These are phyloP conservation scores for Trypanosoma scelopori DNA, from an alignment of 208 protist genomes.

Conservation along the genomic window DNA sequence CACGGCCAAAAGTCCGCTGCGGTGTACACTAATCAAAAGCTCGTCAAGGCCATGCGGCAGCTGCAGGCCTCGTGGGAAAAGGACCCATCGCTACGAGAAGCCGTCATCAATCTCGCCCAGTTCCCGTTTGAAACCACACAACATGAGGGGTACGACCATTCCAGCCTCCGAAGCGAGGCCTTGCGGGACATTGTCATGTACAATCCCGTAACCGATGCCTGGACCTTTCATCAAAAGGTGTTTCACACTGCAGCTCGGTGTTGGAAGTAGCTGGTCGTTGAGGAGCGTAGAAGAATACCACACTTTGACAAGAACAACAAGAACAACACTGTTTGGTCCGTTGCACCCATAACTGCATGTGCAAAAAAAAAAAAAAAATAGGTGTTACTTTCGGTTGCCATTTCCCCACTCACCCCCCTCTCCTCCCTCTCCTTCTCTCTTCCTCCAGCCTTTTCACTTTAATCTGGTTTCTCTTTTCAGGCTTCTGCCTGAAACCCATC, in stretches of 20 bases:
- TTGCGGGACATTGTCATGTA: slow-evolving; percentile 77
- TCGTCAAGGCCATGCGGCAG: slow-evolving; percentile 83
- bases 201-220: slow-evolving; percentile 71
- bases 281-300: not conserved
- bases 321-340: too few species aligned
- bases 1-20: slow-evolving; percentile 54
- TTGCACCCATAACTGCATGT: too few species aligned
- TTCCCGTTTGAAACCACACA: slow-evolving; percentile 74
- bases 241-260: slow-evolving; percentile 73
- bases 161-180: slow-evolving; percentile 50
- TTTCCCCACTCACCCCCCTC: not conserved
- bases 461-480: slow-evolving; percentile 9
- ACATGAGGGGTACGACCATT: slow-evolving; percentile 63
- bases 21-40: slow-evolving; percentile 73
- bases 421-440: too few species aligned
- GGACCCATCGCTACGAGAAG: slow-evolving; percentile 36
- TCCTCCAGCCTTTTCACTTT: too few species aligned
- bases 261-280: slow-evolving; percentile 33
- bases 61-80: slow-evolving; percentile 54
- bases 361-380: too few species aligned
- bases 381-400: not conserved
- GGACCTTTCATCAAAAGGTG: slow-evolving; percentile 68
- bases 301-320: not conserved
- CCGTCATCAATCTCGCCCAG: slow-evolving; percentile 61
- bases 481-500: not conserved